Conservation (phyloP, 2,329 filamentous ascomycete genomes). For the Cryoendolithus antarcticus region DNA sequence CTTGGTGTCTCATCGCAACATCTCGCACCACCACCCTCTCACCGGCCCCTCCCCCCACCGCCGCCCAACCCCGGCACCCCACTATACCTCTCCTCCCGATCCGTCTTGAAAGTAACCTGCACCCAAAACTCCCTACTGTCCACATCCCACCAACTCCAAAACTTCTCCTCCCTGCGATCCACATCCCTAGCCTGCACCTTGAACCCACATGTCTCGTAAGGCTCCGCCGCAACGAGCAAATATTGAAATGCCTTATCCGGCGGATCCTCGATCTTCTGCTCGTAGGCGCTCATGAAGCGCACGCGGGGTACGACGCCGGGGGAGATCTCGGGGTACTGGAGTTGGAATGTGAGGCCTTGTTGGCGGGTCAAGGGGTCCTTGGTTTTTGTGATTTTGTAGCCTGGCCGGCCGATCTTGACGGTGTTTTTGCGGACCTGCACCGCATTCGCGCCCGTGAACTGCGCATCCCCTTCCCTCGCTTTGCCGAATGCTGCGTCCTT, state of each 20-base stretch:
- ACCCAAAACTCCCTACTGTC: conserved; percentile 97
- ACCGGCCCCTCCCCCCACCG: conserved; percentile 2
- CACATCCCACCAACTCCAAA: conserved; percentile 91
- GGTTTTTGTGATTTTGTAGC: conserved; percentile 96
- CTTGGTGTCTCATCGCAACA: no score
- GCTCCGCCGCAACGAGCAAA: conserved; percentile 85
- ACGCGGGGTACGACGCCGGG: conserved; percentile 66
- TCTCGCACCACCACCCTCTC: no score
- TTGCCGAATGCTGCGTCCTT: conserved; percentile 85
- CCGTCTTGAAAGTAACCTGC: conserved; percentile 96
- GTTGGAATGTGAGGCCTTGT: conserved; percentile 84
- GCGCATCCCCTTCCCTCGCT: conserved; percentile 46
- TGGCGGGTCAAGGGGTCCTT: conserved; percentile 80
- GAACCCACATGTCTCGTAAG: conserved; percentile 94
- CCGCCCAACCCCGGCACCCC: conserved; percentile 47
- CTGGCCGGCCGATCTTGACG: conserved; percentile 89
- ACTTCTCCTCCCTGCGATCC: conserved; percentile 74
- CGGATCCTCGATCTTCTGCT: conserved; percentile 84
- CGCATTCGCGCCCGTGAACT: conserved; percentile 63
- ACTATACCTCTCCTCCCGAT: conserved; percentile 80
- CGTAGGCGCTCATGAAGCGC: conserved; percentile 94
- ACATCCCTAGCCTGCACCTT: conserved; percentile 91
- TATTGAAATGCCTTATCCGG: conserved; percentile 93
- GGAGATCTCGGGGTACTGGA: conserved; percentile 86
- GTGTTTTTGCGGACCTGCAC: conserved; percentile 59